Evolutionary conservation across 2,329 filamentous ascomycete genomes (phyloP), one percentile per base, ranked within the genome.

Genomic region (Colletotrichum scovillei): DNA sequence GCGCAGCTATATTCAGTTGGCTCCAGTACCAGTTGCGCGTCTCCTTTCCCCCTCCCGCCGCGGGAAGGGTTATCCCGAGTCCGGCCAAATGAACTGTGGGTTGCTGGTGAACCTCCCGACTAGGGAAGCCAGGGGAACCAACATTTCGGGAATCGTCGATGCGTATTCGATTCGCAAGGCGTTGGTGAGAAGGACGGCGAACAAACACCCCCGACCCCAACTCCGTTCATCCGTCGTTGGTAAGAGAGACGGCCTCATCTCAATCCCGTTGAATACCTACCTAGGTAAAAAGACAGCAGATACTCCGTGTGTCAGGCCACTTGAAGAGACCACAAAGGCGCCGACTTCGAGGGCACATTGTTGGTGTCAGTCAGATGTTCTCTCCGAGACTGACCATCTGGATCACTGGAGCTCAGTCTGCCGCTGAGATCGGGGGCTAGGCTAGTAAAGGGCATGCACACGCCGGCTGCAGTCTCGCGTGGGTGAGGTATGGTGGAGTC

Each of bases 281-380:
- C 26, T 28, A 22, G 30, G 30, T 4, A 2, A 49, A 11, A 49
- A 49, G 42, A 2, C 19, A 4, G 8, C 19, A 22, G 42, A 9
- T n/a, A 3, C 42, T 49, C 16, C 42, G 19, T 22, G 19, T 9
- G 22, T 67, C 55, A 46, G 68, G 19, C 68, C 63, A 55, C 42
- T 69, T 26, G 26, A 5, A 55, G 12, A 49, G 22, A n/a, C 63
- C 38, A 46, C 14, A 12, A 6, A 16, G 24, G 11, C 14, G 38
- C 14, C n/a, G 59, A 4, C 32, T 42, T 42, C 14, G 32, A 42
- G 55, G 19, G 22, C 30, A 32, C 19, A 49, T 38, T 24, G 22
- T n/a, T 26, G 67, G 24, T 42, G 63, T 69, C 56, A 63, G 57
- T 63, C 58, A 72, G 69, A 72, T 72, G 58, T 53, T 69, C 69